phyloP scores from a whole-genome alignment of 1,284 basidiomycete species.

The Trametes polyzona region DNA sequence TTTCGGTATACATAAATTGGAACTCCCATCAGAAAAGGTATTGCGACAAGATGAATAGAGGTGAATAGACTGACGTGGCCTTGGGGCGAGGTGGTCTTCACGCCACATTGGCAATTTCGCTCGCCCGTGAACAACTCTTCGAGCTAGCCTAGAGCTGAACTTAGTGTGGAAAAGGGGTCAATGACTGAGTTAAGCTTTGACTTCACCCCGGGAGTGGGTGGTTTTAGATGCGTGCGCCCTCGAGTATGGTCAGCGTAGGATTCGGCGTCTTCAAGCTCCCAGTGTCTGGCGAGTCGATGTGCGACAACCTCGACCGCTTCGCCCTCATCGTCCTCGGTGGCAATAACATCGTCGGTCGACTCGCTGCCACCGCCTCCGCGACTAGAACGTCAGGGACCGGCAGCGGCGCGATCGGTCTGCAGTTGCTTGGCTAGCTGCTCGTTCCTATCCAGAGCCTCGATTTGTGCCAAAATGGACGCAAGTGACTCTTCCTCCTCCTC shows the following conservation, averaged over 20 bases:
- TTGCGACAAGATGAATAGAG: neutral
- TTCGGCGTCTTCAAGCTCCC: conserved; percentile 33
- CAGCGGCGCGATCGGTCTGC: conserved; percentile 36
- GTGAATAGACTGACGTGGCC: conserved; percentile 19
- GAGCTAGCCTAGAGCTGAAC: conserved; percentile 14
- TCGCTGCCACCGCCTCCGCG: neutral
- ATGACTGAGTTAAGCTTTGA: neutral
- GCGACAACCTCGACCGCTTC: conserved; percentile 45
- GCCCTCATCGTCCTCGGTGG: conserved; percentile 20
- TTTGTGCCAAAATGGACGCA: conserved; percentile 43
- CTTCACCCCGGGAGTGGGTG: conserved; percentile 9
- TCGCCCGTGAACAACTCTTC: conserved; percentile 20
- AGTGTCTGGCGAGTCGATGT: conserved; percentile 44
- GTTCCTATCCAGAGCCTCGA: conserved; percentile 48
- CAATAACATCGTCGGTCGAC: conserved; percentile 17
- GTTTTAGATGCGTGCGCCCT: neutral
- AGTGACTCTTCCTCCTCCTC: conserved; percentile 46
- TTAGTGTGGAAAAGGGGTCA: neutral
- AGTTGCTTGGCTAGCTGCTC: conserved; percentile 43
- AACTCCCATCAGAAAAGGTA: conserved; percentile 37
- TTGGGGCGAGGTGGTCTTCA: conserved; percentile 18
- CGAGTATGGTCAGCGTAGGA: conserved; percentile 1
- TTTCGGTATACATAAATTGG: conserved; percentile 44
- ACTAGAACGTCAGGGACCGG: conserved; percentile 5
- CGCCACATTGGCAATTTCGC: conserved; percentile 20